A percentile compares a stretch with the other conserved stretches of the same genome.
Conservation (phyloP, 371 early-diverging fungal genomes). For the Basidiobolus meristosporus region DNA sequence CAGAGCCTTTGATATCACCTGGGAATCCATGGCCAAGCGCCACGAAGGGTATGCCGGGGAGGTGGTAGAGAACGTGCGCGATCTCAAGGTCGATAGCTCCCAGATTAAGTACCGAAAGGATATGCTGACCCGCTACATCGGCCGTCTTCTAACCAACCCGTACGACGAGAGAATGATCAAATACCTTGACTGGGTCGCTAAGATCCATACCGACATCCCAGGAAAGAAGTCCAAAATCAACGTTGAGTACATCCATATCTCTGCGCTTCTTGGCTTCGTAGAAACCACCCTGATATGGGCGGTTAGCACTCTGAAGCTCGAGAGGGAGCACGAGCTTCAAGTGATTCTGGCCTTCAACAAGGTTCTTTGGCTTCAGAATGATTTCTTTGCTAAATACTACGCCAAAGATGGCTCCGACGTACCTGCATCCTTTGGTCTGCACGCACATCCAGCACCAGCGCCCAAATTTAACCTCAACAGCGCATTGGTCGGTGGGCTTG, state of each 20-base stretch:
- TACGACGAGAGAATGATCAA: conserved; percentile 53
- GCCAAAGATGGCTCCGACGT: conserved; percentile 22
- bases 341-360: conserved; percentile 60
- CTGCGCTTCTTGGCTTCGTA: conserved; percentile 57
- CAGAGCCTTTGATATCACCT: conserved; percentile 37
- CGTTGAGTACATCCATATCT: conserved; percentile 67
- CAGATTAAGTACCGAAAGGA: conserved; percentile 71
- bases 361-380: conserved; percentile 77
- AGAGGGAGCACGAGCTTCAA: conserved; percentile 25
- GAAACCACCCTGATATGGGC: conserved; percentile 39
- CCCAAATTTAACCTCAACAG: too few species aligned
- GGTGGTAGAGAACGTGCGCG: conserved; percentile 15
- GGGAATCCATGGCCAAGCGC: conserved; percentile 35
- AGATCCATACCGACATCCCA: conserved; percentile 50
- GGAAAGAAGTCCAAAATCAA: conserved; percentile 54
- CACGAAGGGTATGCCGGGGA: conserved; percentile 38
- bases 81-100: conserved; percentile 32
- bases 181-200: conserved; percentile 61
- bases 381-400: conserved; percentile 65
- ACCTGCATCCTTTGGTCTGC: too few species aligned
- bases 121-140: conserved; percentile 48
- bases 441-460: too few species aligned
- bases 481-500: too few species aligned
- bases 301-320: conserved; percentile 28
- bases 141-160: conserved; percentile 44